These are phyloP conservation scores for Neopestalotiopsis rosae DNA, from an alignment of 2,329 filamentous ascomycete species.

Conservation along the genomic window DNA sequence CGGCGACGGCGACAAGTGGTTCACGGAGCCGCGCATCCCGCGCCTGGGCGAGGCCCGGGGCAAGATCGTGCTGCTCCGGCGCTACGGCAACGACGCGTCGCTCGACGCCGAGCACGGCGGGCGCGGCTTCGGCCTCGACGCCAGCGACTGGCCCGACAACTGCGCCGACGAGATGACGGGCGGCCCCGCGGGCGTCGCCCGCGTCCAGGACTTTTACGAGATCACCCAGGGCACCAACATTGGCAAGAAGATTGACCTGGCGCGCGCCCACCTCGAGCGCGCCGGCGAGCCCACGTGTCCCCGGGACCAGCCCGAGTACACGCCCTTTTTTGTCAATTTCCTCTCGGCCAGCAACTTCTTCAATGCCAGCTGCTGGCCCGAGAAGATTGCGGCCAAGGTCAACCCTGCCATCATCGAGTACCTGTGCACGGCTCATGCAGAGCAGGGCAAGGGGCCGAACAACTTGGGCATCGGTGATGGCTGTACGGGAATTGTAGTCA, in stretches of 20 bases:
- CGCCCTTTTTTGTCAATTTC: conserved; percentile 88
- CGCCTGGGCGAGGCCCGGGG: conserved; percentile 79
- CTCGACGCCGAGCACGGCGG: conserved; percentile 56
- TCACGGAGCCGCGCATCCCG: conserved; percentile 77
- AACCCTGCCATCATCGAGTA: conserved; percentile 78
- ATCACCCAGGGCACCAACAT: conserved; percentile 78
- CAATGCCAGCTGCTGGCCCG: conserved; percentile 90
- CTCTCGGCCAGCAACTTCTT: conserved; percentile 93
- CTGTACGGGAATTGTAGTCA: conserved; percentile 85
- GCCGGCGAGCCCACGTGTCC: conserved; percentile 60
- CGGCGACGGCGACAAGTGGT: conserved; percentile 68
- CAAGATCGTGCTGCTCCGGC: conserved; percentile 82
- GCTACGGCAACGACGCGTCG: conserved; percentile 71
- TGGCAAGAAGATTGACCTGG: conserved; percentile 77
- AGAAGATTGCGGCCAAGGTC: conserved; percentile 84
- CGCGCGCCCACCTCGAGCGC: conserved; percentile 77
- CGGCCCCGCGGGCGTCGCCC: conserved; percentile 70
- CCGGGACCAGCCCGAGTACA: conserved; percentile 41
- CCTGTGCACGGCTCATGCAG: conserved; percentile 62
- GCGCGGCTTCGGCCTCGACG: conserved; percentile 64
- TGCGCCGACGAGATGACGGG: conserved; percentile 70
- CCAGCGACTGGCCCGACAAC: conserved; percentile 83
- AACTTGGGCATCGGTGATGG: conserved; percentile 68
- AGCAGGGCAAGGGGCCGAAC: conserved; percentile 53
- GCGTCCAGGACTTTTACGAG: conserved; percentile 95